Conservation (phyloP, 495 filamentous ascomycete genomes). For the Melanomma pulvis-pyrius region DNA sequence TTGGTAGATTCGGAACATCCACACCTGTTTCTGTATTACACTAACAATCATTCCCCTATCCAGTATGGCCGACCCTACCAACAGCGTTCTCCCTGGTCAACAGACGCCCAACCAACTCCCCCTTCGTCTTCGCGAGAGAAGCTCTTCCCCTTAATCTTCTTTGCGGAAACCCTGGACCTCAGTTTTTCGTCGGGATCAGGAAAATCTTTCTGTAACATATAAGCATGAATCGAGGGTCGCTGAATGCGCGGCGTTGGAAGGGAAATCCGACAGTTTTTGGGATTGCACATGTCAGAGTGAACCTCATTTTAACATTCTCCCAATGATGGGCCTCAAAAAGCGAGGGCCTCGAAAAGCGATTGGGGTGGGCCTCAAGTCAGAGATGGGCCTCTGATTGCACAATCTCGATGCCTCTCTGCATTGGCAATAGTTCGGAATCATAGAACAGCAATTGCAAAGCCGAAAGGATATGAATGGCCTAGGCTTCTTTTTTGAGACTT, state of each 20-base stretch:
- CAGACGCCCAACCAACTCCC: background rate
- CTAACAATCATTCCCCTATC: background rate
- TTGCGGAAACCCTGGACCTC: background rate
- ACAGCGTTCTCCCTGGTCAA: background rate
- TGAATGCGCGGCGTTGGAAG: constrained; percentile 3
- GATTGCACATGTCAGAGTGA: background rate
- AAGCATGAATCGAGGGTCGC: constrained; percentile 10
- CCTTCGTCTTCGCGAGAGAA: background rate
- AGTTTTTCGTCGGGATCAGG: background rate
- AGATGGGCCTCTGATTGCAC: too few relatives aligned
- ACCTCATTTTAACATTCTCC: background rate
- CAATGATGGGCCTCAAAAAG: background rate
- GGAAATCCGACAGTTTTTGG: background rate
- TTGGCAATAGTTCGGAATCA: too few relatives aligned
- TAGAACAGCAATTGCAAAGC: too few relatives aligned
- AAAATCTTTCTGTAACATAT: background rate
- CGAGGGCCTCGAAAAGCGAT: background rate
- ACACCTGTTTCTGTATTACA: background rate
- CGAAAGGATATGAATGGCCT: too few relatives aligned
- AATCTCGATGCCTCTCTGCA: too few relatives aligned
- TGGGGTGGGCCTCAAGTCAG: background rate
- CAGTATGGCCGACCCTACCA: background rate
- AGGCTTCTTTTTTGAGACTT: too few relatives aligned
- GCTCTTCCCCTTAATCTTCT: background rate
- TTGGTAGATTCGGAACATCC: background rate